These are phyloP conservation scores for Macaranga tanarius DNA, from an alignment of 441 rosid species.

Conservation along the genomic window DNA sequence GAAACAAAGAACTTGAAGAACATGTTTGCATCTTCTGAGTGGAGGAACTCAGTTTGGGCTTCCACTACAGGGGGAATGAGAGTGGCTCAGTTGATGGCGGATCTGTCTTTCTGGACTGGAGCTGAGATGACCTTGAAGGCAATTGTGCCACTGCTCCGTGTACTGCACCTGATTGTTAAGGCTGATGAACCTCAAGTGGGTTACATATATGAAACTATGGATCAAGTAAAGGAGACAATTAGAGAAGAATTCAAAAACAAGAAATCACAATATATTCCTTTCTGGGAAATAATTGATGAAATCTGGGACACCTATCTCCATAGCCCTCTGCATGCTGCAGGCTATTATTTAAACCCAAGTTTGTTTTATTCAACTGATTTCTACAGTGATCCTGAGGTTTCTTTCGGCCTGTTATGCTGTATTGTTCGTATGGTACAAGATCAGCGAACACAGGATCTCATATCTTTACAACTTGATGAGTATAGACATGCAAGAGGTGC, in stretches of 20 bases:
- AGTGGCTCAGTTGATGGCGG: slow-evolving; percentile 33
- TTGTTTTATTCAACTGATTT: slow-evolving; percentile 51
- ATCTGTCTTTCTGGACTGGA: slow-evolving; percentile 44
- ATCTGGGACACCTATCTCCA: slow-evolving; percentile 54
- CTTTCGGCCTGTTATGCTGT: slow-evolving; percentile 42
- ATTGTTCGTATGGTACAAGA: slow-evolving; percentile 38
- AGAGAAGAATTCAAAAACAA: slow-evolving; percentile 28
- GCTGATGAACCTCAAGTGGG: slow-evolving; percentile 42
- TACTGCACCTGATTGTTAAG: slow-evolving; percentile 32
- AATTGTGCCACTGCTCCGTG: slow-evolving; percentile 40
- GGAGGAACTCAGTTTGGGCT: slow-evolving; percentile 38
- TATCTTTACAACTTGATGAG: slow-evolving; percentile 44
- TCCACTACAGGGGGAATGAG: slow-evolving; percentile 29
- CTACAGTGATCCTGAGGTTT: slow-evolving; percentile 46
- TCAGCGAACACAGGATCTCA: slow-evolving; percentile 23
- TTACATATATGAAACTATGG: slow-evolving; percentile 56
- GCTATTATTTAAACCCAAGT: slow-evolving; percentile 52
- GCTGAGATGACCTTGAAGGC: slow-evolving; percentile 42
- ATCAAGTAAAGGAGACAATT: slow-evolving; percentile 50
- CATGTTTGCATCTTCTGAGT: slow-evolving; percentile 36
- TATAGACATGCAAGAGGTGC: slow-evolving; percentile 45
- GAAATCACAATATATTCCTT: slow-evolving; percentile 32
- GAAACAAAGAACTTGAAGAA: slow-evolving; percentile 38
- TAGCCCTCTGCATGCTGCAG: slow-evolving; percentile 63
- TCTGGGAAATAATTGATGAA: slow-evolving; percentile 59